Evolutionary conservation across 164 flowering plant genomes (phyloP), one percentile per base, ranked within the genome.

Genomic region (Magnolia kwangsiensis): DNA sequence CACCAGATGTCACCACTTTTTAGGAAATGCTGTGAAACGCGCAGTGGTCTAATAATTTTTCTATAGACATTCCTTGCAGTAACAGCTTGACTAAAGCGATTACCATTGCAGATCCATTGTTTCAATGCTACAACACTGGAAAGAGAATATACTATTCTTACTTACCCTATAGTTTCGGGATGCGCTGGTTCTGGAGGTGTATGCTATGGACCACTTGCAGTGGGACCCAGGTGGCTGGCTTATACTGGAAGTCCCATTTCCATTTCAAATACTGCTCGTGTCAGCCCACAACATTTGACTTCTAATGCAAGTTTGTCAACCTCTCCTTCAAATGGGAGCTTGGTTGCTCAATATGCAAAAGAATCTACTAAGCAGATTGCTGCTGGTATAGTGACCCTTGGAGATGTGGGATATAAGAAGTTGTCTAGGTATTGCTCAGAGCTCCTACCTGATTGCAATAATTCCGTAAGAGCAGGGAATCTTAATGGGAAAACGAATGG

Each of bases 291-390:
- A 59, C 89, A 86, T 79, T 76, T 91, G 23, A 80, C 84, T 6
- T 81, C 89, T 71, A 80, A 92, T 68, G 76, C 81, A 49, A 86
- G 87, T 74, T 85, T 84, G 72, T 75, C 90, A 66, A 72, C 80
- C 71, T 83, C 81, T 66, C 64, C 85, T 73, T 81, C 90, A 76
- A 88, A 87, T 80, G 94, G 94, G 31, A 91, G 88, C 80, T 58
- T 86, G 71, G 92, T 91, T 75, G 97, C 93, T 7, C 94, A 87
- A 70, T 89, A 86, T 85, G 94, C 96, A 29, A 89, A 83, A 78
- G 93, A 91, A 80, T 92, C 97, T 11, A 90, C 95, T 83, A 92
- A 89, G 82, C 95, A 91, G 72, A 88, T 92, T 78, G 97, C 97
- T 81, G 88, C 90, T 74, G 93, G 97, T 75, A 91, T 93, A 74